Conservation (phyloP, 2,329 filamentous ascomycete species). For the Epichloe typhina region DNA sequence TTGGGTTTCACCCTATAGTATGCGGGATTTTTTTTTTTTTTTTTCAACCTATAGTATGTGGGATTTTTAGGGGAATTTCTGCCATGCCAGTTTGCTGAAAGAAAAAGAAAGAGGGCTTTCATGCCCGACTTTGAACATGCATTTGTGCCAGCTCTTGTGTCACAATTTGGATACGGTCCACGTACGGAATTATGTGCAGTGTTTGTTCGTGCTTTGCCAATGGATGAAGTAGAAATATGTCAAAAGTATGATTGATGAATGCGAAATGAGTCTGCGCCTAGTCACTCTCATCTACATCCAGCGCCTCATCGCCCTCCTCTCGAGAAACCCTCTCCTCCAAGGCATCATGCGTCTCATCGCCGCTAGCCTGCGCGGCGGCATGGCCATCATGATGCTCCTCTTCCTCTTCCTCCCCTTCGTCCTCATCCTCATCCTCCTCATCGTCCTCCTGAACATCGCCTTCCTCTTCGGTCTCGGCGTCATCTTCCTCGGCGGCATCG, state of each 20-base stretch:
- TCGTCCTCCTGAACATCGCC: conserved; percentile 32
- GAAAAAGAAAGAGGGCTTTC: neutral
- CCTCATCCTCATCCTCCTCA: conserved; percentile 28
- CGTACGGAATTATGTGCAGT: no score
- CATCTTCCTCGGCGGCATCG: conserved; percentile 10
- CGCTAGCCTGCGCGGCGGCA: conserved; percentile 23
- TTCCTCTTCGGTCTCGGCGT: conserved; percentile 13
- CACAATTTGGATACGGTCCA: no score
- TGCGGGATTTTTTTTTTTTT: neutral
- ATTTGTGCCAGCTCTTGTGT: no score
- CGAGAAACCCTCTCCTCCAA: conserved; percentile 35
- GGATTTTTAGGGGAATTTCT: neutral
- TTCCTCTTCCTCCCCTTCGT: conserved; percentile 25
- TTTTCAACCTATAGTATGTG: neutral
- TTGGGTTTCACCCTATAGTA: no score
- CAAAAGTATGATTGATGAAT: no score
- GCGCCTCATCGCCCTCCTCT: conserved; percentile 44
- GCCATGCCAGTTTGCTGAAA: neutral
- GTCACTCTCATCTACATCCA: conserved; percentile 49
- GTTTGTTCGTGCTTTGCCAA: no score
- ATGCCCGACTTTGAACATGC: neutral
- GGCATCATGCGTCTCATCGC: conserved; percentile 38
- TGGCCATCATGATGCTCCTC: conserved; percentile 25
- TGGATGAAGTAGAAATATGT: no score
- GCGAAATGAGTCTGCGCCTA: conserved; percentile 12